Evolutionary conservation across 2,329 filamentous ascomycete genomes (phyloP), one percentile per base, ranked within the genome.

Genomic region (Sporothrix luriei): DNA sequence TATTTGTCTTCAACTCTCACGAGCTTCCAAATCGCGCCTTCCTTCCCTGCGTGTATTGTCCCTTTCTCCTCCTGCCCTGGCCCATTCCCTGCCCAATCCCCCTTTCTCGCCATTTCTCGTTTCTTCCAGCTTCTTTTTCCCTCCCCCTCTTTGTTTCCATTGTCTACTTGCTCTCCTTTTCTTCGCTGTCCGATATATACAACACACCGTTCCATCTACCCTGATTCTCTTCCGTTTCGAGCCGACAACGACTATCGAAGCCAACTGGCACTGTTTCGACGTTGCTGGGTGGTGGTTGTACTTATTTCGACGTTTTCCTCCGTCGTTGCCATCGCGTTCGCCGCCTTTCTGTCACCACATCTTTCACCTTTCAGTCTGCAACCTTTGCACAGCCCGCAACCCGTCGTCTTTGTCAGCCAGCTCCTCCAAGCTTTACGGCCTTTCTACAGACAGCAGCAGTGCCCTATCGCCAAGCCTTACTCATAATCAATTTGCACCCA

Each of bases 401-500:
- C 48, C 49, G 61, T 48, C 69, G 64, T 70, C 61, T 61, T 61
- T 62, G 38, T 61, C 66, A 54, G 66, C 62, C 48, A 48, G 48
- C 33, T 48, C 54, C 40, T 48, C 54, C 48, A 33, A 21, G 54
- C 49, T 24, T 40, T 16, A 19, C 64, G 14, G 26, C 19, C 55
- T 46, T 43, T 55, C 38, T 54, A 40, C 65, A 55, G 38, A 43
- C 29, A 21, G 33, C 62, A 38, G 62, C 62, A 51, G 46, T 59
- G 46, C 54, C 43, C 52, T 26, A 3, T 59, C 51, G 57, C 48
- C 65, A 55, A 67, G 65, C 46, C 26, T 29, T 55, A 55, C 57
- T 48, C 65, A 67, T 67, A 67, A 67, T 57, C 65, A 67, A 57
- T 49, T n/a, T 52, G 29, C 48, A n/a, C 62, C 62, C 62, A 19